Percentiles rank a stretch among this genome's conserved stretches.
Evolutionary conservation across 257 asterid genomes (phyloP).

Genomic region (Cruciata laevipes): DNA sequence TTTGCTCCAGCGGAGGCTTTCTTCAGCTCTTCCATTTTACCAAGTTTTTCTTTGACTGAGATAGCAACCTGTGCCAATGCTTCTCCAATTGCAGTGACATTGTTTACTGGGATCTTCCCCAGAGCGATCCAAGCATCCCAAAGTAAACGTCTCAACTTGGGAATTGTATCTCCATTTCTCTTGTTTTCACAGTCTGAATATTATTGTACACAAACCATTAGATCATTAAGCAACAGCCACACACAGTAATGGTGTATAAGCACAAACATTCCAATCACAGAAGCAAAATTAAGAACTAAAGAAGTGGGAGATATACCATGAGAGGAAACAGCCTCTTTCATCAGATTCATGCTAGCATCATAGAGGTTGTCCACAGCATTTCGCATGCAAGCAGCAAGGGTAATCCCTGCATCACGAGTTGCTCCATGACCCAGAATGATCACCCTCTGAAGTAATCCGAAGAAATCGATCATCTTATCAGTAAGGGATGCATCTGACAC

Average conservation of each 20-base stretch:
- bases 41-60: background rate
- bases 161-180: background rate
- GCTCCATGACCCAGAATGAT: background rate
- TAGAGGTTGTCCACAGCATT: background rate
- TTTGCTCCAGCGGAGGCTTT: background rate
- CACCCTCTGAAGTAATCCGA: background rate
- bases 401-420: background rate
- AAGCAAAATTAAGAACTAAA: background rate
- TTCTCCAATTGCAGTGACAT: background rate
- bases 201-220: background rate
- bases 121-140: background rate
- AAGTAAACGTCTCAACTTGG: background rate
- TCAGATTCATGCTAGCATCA: background rate
- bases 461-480: background rate
- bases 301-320: background rate
- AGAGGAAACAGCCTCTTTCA: background rate
- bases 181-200: background rate
- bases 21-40: background rate
- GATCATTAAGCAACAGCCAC: background rate
- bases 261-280: background rate
- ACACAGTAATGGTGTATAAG: background rate
- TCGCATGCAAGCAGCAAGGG: background rate
- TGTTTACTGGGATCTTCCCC: background rate
- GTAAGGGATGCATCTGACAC: background rate
- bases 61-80: background rate